Percentiles rank a stretch among this genome's conserved stretches.
These are phyloP conservation scores for Tagetes erecta DNA, from an alignment of 129 eudicot species.

Conservation along the genomic window DNA sequence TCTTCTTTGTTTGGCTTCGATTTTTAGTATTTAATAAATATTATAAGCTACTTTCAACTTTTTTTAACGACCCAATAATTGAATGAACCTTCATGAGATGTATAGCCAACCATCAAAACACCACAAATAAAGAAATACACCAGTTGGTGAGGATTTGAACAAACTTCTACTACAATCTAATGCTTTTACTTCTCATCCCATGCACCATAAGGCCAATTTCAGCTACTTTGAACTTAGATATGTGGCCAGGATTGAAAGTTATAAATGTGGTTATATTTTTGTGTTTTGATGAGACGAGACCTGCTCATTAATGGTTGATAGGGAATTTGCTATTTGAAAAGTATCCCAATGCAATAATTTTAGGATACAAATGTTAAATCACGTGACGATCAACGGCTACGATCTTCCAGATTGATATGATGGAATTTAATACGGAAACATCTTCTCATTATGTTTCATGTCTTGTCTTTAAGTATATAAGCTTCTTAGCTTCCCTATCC, in stretches of 20 bases:
- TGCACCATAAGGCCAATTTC: too few species aligned
- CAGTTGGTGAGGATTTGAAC: too few species aligned
- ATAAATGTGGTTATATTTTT: not conserved
- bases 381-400: conserved; percentile 17
- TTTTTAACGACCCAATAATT: too few species aligned
- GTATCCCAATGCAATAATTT: conserved; percentile 28
- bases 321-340: conserved; percentile 20
- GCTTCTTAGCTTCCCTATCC: conserved; percentile 18
- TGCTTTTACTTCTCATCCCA: too few species aligned
- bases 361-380: not conserved
- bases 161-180: too few species aligned
- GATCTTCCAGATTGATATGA: not conserved
- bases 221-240: too few species aligned
- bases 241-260: not conserved
- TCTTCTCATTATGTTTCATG: conserved; percentile 27
- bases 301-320: not conserved
- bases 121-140: too few species aligned
- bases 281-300: not conserved
- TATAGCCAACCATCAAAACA: too few species aligned
- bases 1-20: too few species aligned
- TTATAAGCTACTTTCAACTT: too few species aligned
- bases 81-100: too few species aligned
- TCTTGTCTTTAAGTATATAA: conserved; percentile 22
- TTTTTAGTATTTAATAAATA: too few species aligned
- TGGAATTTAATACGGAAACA: conserved; percentile 19